Base-by-base conservation (phyloP, 2,329 filamentous ascomycete species). In the Fusarium caatingaense region DNA sequence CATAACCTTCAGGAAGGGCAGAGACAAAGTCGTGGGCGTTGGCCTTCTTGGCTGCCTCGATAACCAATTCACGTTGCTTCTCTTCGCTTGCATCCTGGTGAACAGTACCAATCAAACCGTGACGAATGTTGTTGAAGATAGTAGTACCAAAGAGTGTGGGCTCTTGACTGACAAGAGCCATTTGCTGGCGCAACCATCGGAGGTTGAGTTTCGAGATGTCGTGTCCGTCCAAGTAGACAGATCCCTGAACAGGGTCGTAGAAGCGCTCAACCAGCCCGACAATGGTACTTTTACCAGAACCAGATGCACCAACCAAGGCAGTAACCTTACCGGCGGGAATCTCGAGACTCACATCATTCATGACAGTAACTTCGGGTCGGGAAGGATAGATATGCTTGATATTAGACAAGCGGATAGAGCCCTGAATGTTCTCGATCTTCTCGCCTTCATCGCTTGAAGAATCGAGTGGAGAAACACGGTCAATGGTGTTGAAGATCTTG, bases 371-470 rank as follows among this genome's bases (percentile, higher is more conserved):
- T 74, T 98, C 94, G 0, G 94, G 93, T 15, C 96, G 89, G 8
- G 94, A 97, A 6, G 96, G 96, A 75, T 99, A 98, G 73, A 98
- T 95, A 80, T 97, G 94, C 79, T 93, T 96, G 77, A 98, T 86
- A 72, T 93, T 87, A 72, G 90, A 88, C 46, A 99, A 86, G 70
- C 94, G 91, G 61, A 99, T 91, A 18, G 88, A 89, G 28, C 96
- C 96, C 64, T 91, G 84, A 3, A 97, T 85, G 21, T 88, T 80
- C 2, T 93, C 89, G 2, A 97, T 86, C 71, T 86, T 94, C 64
- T 88, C 84, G n/a, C 95, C 96, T 11, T 86, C 83, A 10, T 87
- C 84, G 4, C 87, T 88, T 8, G 88, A 88, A 0, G 95, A 90
- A 76, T 99, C 92, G 49, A 98, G 84, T 1, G 95, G 94, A 0